These are phyloP conservation scores for Epichloe sibirici DNA, from an alignment of 2,329 filamentous ascomycete genomes.

Conservation along the genomic window DNA sequence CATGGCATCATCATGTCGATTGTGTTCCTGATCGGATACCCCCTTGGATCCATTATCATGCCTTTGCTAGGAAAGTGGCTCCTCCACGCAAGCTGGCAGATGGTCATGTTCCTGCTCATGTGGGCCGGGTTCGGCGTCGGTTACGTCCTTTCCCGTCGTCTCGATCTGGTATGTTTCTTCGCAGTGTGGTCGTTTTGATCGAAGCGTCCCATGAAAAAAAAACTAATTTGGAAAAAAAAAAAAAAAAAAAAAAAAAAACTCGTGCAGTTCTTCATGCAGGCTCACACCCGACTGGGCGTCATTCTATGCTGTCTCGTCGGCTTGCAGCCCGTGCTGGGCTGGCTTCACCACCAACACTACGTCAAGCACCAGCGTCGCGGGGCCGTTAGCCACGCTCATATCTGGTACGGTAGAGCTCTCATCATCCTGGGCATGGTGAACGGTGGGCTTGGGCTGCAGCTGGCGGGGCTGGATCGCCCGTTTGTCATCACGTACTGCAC, in stretches of 20 bases:
- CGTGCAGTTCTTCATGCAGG: constrained; percentile 37
- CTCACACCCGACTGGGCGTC: constrained; percentile 45
- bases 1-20: constrained; percentile 52
- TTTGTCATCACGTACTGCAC: constrained; percentile 44
- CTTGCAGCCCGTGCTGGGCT: constrained; percentile 46
- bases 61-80: constrained; percentile 44
- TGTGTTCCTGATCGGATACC: constrained; percentile 46
- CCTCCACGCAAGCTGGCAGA: constrained; percentile 45
- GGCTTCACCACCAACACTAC: constrained; percentile 44
- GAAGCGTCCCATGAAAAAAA: background rate
- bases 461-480: constrained; percentile 27
- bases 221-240: background rate
- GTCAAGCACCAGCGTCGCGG: constrained; percentile 34
- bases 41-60: constrained; percentile 48
- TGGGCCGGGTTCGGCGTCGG: constrained; percentile 49
- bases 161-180: constrained; percentile 27
- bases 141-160: constrained; percentile 31
- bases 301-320: constrained; percentile 40
- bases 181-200: background rate
- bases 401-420: constrained; percentile 49
- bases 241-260: background rate
- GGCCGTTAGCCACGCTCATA: constrained; percentile 41
- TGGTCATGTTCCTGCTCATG: constrained; percentile 42
- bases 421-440: constrained; percentile 50
- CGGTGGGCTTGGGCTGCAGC: constrained; percentile 46